Percentiles rank a stretch among this genome's conserved stretches.
These are phyloP conservation scores for Venturia oleaginea DNA, from an alignment of 2,329 filamentous ascomycete species.

Conservation along the genomic window DNA sequence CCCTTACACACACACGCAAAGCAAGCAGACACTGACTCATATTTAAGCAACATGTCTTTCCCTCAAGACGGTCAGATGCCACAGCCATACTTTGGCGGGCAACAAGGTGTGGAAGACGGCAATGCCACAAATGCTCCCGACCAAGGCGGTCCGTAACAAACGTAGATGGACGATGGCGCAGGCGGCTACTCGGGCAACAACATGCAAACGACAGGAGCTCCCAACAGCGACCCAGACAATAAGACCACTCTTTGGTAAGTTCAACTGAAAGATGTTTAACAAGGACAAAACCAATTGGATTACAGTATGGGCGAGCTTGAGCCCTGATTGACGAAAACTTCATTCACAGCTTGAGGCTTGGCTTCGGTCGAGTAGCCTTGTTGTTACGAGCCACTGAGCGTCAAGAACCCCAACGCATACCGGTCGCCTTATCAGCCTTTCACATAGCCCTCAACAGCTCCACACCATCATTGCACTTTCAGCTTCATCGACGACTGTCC, in stretches of 20 bases:
- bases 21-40: neutral
- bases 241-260: conserved; percentile 71
- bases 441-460: neutral
- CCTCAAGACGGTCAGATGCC: conserved; percentile 4
- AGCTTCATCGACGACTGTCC: neutral
- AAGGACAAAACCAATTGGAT: neutral
- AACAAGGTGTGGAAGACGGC: conserved; percentile 8
- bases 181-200: neutral
- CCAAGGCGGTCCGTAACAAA: conserved; percentile 17
- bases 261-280: conserved; percentile 65
- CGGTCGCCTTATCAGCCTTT: neutral
- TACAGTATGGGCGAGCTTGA: conserved; percentile 96
- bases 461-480: neutral
- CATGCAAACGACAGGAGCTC: conserved; percentile 10
- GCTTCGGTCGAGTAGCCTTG: neutral
- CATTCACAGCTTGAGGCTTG: conserved; percentile 80
- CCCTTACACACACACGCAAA: neutral
- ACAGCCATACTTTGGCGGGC: conserved; percentile 4
- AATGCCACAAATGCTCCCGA: conserved; percentile 4
- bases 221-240: conserved; percentile 32
- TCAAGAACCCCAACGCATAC: neutral
- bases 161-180: conserved; percentile 14
- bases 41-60: conserved; percentile 13
- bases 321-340: conserved; percentile 99
- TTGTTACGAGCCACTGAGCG: neutral